Evolutionary conservation across 768 basidiomycete genomes (phyloP).

Genomic region (Macrolepiota dolichaula): DNA sequence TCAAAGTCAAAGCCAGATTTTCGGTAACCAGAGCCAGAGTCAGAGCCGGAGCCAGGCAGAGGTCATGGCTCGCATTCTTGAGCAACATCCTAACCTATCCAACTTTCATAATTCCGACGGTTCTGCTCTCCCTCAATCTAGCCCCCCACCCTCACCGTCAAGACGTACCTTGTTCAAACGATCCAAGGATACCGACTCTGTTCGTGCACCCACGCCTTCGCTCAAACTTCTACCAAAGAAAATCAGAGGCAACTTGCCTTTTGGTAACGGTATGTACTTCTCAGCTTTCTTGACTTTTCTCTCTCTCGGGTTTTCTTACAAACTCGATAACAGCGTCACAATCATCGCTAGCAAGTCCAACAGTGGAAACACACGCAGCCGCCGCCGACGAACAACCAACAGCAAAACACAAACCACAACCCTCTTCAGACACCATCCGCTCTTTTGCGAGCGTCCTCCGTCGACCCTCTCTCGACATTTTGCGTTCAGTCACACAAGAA

Average conservation of each 20-base stretch:
- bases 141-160: conserved; percentile 50
- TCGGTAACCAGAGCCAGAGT: background rate
- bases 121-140: conserved; percentile 20
- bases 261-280: conserved; percentile 17
- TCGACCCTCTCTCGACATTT: conserved; percentile 37
- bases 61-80: conserved; percentile 49
- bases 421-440: conserved; percentile 21
- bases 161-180: conserved; percentile 53
- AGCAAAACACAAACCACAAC: conserved; percentile 31
- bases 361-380: conserved; percentile 9
- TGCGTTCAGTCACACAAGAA: conserved; percentile 25
- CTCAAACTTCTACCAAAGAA: conserved; percentile 47
- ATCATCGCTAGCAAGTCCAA: conserved; percentile 10
- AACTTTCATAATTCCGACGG: conserved; percentile 43
- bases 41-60: conserved; percentile 24
- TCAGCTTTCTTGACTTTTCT: conserved; percentile 15
- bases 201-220: conserved; percentile 30
- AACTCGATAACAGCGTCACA: conserved; percentile 1
- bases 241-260: conserved; percentile 32
- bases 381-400: conserved; percentile 23
- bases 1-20: background rate
- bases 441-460: conserved; percentile 23
- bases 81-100: conserved; percentile 62
- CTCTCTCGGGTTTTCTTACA: background rate
- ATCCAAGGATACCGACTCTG: conserved; percentile 41